Evolutionary conservation across 78 protist species (phyloP), one percentile per base, ranked within the genome.

Genomic region (Dictyostelium purpureum): DNA sequence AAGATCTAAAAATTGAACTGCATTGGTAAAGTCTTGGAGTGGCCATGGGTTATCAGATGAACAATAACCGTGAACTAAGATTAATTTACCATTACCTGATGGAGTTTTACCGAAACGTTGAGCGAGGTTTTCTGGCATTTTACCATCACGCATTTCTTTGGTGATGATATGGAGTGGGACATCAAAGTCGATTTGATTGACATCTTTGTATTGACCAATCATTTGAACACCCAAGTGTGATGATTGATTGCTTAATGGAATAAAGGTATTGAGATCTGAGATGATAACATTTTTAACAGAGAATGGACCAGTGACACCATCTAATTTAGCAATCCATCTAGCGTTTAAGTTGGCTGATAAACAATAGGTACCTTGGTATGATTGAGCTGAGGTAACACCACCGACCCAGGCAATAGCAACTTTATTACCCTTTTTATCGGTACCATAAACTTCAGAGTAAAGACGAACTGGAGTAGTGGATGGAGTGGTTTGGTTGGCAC

Each of bases 11-110:
- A 75, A 87, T 76, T 65, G 67, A 24, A 73, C 87, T 0, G 74
- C 66, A 79, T 91, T 80, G 28, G 69, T 65, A 35, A 52, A 91
- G 33, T 83, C 79, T 12, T 51, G 33, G 45, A 52, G 35, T 43
- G 79, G 24, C 78, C 80, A 87, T 59, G 87, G 88, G 52, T 69
- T 71, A 4, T 65, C 80, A 5, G 16, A 2, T 18, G 82, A 42
- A 57, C 96, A 93, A 91, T 93, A 93, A n/a, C 96, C 96, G 78
- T 93, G 96, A 45, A 78, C 73, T 6, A 93, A 81, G 38, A 93
- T 65, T n/a, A 83, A 26, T 35, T 79, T 79, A 42, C 93, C 93
- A 38, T 74, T 93, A 35, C 85, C 90, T 31, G 66, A 40, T n/a
- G n/a, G n/a, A 12, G 52, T 57, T 76, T 91, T 81, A 21, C 92